A percentile compares a stretch with the other conserved stretches of the same genome.
These are phyloP conservation scores for Guillardia theta DNA, from an alignment of 78 protist species.

Conservation along the genomic window DNA sequence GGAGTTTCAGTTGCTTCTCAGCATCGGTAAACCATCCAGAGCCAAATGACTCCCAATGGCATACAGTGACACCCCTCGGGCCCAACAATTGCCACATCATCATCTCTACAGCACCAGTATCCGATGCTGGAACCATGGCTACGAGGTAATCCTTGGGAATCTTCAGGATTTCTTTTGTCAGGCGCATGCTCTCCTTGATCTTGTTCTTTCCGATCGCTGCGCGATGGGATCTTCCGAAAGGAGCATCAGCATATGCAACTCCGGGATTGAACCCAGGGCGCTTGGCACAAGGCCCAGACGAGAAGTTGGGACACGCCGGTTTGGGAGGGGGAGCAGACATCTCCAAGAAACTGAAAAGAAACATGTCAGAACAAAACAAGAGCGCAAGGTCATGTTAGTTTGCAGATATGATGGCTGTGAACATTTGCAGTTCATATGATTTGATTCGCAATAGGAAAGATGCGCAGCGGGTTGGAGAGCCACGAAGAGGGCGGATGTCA, in stretches of 20 bases:
- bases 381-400: too few species aligned
- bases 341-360: too few species aligned
- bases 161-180: slow-evolving; percentile 10
- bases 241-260: background rate
- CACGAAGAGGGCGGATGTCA: too few species aligned
- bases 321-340: background rate
- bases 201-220: slow-evolving; percentile 35
- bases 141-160: slow-evolving; percentile 57
- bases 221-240: slow-evolving; percentile 64
- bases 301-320: slow-evolving; percentile 47
- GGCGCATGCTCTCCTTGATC: slow-evolving; percentile 16
- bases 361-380: too few species aligned
- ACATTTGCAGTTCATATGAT: too few species aligned
- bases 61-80: slow-evolving; percentile 47
- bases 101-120: slow-evolving; percentile 69
- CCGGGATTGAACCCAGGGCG: slow-evolving; percentile 53
- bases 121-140: slow-evolving; percentile 62
- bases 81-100: slow-evolving; percentile 66
- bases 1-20: slow-evolving; percentile 50
- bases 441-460: too few species aligned
- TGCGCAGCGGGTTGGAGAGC: too few species aligned
- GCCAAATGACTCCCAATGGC: slow-evolving; percentile 64
- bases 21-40: slow-evolving; percentile 49
- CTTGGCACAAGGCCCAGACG: slow-evolving; percentile 68
- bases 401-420: too few species aligned